Evolutionary conservation across 306 rosid genomes (phyloP).

Genomic region (Vigna mungo): DNA sequence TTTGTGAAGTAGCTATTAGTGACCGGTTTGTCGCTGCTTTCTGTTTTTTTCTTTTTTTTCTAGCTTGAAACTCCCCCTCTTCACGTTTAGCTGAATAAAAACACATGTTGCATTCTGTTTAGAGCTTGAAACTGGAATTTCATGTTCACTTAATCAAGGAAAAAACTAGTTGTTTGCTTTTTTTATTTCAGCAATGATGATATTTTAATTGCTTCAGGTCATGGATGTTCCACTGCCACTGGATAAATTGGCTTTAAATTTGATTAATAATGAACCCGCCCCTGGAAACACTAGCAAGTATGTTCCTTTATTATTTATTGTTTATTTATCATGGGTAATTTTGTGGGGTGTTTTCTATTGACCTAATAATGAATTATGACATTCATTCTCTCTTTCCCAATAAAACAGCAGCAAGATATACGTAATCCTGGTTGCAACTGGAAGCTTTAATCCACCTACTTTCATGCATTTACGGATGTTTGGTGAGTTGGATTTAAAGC

Average conservation of each 20-base stretch:
- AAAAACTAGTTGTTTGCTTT: neutral
- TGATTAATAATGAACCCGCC: constrained; percentile 45
- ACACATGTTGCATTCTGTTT: neutral
- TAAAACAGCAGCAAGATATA: constrained; percentile 59
- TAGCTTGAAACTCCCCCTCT: neutral
- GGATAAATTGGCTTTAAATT: constrained; percentile 59
- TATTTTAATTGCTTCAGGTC: constrained; percentile 34
- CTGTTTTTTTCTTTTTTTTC: neutral
- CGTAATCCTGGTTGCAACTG: constrained; percentile 75
- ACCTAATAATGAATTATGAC: constrained; percentile 31
- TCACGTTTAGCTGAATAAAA: neutral
- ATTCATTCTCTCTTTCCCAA: neutral
- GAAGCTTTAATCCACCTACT: constrained; percentile 97
- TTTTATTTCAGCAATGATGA: neutral
- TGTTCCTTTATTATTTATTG: constrained; percentile 8
- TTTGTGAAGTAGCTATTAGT: neutral
- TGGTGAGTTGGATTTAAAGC: constrained; percentile 58
- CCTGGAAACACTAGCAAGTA: constrained; percentile 50
- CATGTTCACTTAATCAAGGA: neutral
- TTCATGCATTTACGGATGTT: constrained; percentile 93
- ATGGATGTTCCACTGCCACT: constrained; percentile 66
- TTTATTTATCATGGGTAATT: neutral
- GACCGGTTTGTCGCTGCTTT: neutral
- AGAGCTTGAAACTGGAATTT: neutral
- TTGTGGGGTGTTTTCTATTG: neutral